Percentiles rank a stretch among this genome's conserved stretches.
These are phyloP conservation scores for Cyphellophora attinorum DNA, from an alignment of 2,329 filamentous ascomycete genomes.

Conservation along the genomic window DNA sequence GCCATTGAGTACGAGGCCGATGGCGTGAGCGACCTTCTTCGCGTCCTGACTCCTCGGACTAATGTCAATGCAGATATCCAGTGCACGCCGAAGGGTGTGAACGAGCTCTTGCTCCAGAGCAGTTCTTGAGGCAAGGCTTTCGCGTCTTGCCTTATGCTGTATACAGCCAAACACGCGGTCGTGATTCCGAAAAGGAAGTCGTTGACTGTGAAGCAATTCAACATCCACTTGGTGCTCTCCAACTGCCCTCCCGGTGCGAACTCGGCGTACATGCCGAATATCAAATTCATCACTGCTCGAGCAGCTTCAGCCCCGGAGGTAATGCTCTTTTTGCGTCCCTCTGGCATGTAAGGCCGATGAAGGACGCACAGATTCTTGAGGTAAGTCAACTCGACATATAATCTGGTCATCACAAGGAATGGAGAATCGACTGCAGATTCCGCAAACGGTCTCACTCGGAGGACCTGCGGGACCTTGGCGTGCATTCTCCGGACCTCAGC, in stretches of 20 bases:
- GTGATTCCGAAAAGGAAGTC: constrained; percentile 54
- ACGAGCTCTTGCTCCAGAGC: constrained; percentile 7
- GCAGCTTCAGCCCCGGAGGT: constrained; percentile 38
- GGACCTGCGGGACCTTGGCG: constrained; percentile 10
- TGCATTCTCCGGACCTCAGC: constrained; percentile 15
- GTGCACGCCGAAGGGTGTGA: constrained; percentile 9
- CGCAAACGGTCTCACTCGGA: constrained; percentile 9
- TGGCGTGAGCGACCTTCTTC: constrained; percentile 13
- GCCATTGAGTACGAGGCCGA: constrained; percentile 11
- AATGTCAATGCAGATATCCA: constrained; percentile 14
- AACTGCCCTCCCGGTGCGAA: constrained; percentile 46
- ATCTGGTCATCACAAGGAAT: constrained; percentile 41
- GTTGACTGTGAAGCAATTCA: constrained; percentile 48
- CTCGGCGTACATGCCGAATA: constrained; percentile 41
- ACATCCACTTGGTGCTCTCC: constrained; percentile 44
- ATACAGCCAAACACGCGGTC: constrained; percentile 44
- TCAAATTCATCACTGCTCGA: constrained; percentile 37
- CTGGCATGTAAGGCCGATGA: constrained; percentile 36
- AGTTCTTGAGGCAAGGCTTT: constrained; percentile 9
- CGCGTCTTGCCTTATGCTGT: constrained; percentile 2
- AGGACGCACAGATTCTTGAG: constrained; percentile 27
- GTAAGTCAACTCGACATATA: constrained; percentile 44
- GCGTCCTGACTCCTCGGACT: constrained; percentile 12
- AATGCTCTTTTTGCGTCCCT: constrained; percentile 33
- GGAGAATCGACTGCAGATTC: constrained; percentile 39